phyloP scores from a whole-genome alignment of 768 basidiomycete genomes.

The Tubosaeta brunneosetosa region DNA sequence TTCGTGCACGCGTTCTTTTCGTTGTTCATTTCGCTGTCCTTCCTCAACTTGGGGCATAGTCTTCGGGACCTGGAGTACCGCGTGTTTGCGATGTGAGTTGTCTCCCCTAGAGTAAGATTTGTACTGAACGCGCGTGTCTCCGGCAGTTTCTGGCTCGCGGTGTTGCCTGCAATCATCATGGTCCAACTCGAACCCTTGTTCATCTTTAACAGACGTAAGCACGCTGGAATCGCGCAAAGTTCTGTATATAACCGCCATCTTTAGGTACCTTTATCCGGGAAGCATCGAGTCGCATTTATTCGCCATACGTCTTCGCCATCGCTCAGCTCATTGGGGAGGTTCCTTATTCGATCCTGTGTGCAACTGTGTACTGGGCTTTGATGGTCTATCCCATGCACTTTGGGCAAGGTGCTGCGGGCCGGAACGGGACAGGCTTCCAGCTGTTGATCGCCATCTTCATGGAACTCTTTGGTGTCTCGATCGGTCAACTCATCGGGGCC shows the following conservation, averaged over 20 bases:
- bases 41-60: conserved; percentile 67
- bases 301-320: conserved; percentile 78
- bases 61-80: conserved; percentile 72
- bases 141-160: conserved; percentile 58
- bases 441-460: conserved; percentile 66
- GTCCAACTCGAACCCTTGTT: conserved; percentile 70
- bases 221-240: conserved; percentile 16
- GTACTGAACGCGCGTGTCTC: neutral
- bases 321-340: conserved; percentile 79
- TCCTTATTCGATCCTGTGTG: conserved; percentile 70
- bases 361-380: conserved; percentile 67
- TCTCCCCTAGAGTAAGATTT: neutral
- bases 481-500: conserved; percentile 72
- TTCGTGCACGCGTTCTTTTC: conserved; percentile 72
- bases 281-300: conserved; percentile 81
- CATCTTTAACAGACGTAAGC: conserved; percentile 58
- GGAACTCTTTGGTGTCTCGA: conserved; percentile 66
- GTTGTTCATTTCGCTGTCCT: conserved; percentile 70
- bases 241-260: neutral
- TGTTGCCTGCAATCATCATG: conserved; percentile 74
- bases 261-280: conserved; percentile 46
- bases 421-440: conserved; percentile 66
- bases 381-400: conserved; percentile 71
- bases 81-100: conserved; percentile 67
- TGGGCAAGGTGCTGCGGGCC: conserved; percentile 56